A percentile compares a stretch with the other conserved stretches of the same genome.
Conservation (phyloP, 2,329 filamentous ascomycete species). For the Pseudogymnoascus destructans region DNA sequence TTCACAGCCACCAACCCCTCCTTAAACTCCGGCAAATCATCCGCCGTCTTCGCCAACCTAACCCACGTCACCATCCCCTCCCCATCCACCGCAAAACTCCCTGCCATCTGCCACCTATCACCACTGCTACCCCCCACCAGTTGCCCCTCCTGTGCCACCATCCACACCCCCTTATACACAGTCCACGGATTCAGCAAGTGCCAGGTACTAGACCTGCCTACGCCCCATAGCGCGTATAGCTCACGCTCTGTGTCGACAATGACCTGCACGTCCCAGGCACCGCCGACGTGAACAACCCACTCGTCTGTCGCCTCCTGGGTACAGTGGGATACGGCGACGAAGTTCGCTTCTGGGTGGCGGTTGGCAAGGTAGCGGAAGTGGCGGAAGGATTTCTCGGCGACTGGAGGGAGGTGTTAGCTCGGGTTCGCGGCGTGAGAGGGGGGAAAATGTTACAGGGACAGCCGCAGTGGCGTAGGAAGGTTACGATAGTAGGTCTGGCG, state of each 20-base stretch:
- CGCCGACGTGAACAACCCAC: constrained; percentile 21
- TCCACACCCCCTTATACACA: constrained; percentile 43
- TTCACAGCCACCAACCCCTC: constrained; percentile 29
- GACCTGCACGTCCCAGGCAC: constrained; percentile 36
- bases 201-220: constrained; percentile 47
- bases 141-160: constrained; percentile 45
- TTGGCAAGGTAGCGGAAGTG: constrained; percentile 39
- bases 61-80: constrained; percentile 41
- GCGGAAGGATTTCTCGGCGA: constrained; percentile 55
- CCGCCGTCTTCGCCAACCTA: constrained; percentile 34
- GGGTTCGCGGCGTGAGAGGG: neutral
- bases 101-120: constrained; percentile 54
- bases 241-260: constrained; percentile 47
- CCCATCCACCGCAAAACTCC: constrained; percentile 47
- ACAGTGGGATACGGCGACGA: constrained; percentile 51
- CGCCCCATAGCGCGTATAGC: constrained; percentile 51
- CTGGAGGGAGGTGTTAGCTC: constrained; percentile 27
- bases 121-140: constrained; percentile 54
- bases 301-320: constrained; percentile 40
- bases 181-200: constrained; percentile 47
- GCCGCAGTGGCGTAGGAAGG: constrained; percentile 61
- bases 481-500: constrained; percentile 44
- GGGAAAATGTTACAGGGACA: constrained; percentile 46
- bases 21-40: constrained; percentile 41
- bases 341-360: constrained; percentile 37